Percentiles rank a stretch among this genome's conserved stretches.
Evolutionary conservation across 106 monocot species (phyloP).

Genomic region (Narthecium ossifragum): DNA sequence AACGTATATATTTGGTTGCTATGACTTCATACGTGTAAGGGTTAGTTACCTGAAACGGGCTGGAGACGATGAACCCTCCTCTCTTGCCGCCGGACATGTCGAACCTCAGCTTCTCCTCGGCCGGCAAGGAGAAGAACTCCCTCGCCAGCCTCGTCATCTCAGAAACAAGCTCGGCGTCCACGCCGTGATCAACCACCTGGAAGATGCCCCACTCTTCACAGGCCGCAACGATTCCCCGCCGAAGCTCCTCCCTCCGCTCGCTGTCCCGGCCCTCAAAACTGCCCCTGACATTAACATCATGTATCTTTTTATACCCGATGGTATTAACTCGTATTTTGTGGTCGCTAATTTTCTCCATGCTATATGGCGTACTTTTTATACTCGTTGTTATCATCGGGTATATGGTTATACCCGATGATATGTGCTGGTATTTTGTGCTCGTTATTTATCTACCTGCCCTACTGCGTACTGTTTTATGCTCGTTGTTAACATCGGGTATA

Average conservation of each 20-base stretch:
- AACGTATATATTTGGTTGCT: too few relatives aligned
- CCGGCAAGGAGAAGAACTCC: slow-evolving; percentile 72
- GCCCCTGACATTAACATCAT: too few relatives aligned
- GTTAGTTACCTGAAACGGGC: slow-evolving; percentile 60
- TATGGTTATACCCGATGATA: too few relatives aligned
- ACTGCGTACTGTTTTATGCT: too few relatives aligned
- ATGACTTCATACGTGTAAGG: too few relatives aligned
- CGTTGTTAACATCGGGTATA: too few relatives aligned
- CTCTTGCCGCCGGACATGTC: slow-evolving; percentile 98
- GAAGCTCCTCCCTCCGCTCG: slow-evolving; percentile 29
- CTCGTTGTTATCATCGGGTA: too few relatives aligned
- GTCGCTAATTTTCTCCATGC: slow-evolving; percentile 33
- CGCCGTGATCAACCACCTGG: slow-evolving; percentile 82
- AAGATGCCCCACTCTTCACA: slow-evolving; percentile 98
- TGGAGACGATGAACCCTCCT: slow-evolving; percentile 93
- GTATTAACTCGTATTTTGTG: slow-evolving; percentile 46
- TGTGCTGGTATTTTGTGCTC: too few relatives aligned
- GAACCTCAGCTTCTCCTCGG: slow-evolving; percentile 76
- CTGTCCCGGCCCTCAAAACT: slow-evolving; percentile 4
- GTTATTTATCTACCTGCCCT: too few relatives aligned
- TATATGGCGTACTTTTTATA: slow-evolving; percentile 24
- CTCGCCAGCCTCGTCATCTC: slow-evolving; percentile 56
- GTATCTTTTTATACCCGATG: too few relatives aligned
- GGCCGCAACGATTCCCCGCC: slow-evolving; percentile 53
- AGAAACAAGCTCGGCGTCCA: slow-evolving; percentile 44